Base-by-base conservation (phyloP, 1,284 basidiomycete genomes). In the Apiotrichum laibachii region DNA sequence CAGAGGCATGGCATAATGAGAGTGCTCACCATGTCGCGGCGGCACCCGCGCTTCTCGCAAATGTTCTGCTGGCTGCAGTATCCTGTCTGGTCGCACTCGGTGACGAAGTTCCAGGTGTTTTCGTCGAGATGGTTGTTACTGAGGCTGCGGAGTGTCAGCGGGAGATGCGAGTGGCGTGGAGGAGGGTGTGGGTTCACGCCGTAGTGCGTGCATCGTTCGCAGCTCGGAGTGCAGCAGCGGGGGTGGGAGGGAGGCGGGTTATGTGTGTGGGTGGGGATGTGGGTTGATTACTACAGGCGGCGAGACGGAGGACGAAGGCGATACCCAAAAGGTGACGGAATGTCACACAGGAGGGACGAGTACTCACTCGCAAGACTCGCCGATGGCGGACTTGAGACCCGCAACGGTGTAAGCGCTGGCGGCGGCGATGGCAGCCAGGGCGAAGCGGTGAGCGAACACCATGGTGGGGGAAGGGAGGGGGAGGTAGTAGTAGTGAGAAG, bases 101-200 rank as follows among this genome's bases (percentile, higher is more conserved):
- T 83, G 73, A 83, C 84, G 77, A 91, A 88, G 70, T 88, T 85
- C 76, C 85, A 88, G 15, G 88, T 89, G 63, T 85, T 85, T 16
- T 81, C 73, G 72, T 89, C 85, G 39, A 92, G 84, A 59, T 86
- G 84, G 71, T 85, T 88, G 76, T 75, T 70, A n/a, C 55, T 46
- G 53, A 69, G 71, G 45, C 75, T 77, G 53, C 13, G 31, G 39
- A n/a, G n/a, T n/a, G n/a, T n/a, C n/a, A n/a, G n/a, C n/a, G n/a
- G n/a, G n/a, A n/a, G n/a, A n/a, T n/a, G n/a, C n/a, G n/a, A n/a
- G n/a, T n/a, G n/a, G n/a, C n/a, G n/a, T n/a, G n/a, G n/a, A n/a
- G n/a, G n/a, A n/a, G n/a, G n/a, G n/a, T n/a, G n/a, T n/a, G n/a
- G n/a, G n/a, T n/a, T n/a, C n/a, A n/a, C n/a, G n/a, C n/a, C n/a